Evolutionary conservation across 495 filamentous ascomycete genomes (phyloP), one percentile per base, ranked within the genome.

Genomic region (Copromyces sp.): DNA sequence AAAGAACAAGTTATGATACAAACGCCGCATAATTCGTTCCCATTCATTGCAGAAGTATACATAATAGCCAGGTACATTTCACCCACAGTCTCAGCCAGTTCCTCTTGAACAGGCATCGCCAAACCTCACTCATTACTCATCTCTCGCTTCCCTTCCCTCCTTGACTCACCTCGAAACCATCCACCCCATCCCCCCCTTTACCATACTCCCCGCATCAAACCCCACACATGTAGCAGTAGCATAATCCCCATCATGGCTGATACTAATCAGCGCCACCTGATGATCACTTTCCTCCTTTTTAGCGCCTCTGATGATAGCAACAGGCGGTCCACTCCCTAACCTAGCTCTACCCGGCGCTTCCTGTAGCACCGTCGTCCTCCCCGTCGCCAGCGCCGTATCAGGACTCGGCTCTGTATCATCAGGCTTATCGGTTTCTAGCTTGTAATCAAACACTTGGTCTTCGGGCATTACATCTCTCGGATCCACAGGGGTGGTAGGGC

Each of bases 221-320:
- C 76, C 79, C 11, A 80, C 59, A 40, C 81, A 83, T 24, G 73
- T 71, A 9, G 80, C 81, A 20, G 77, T 76, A 2, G 82, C 79
- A 65, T 80, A 83, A 3, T 78, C 77, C 4, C 76, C 77, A 53
- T 83, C 82, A 53, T 83, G 82, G 38, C 78, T 80, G 42, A 83
- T 83, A 45, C 81, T 83, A 3, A 83, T 44, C 53, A 68, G 69
- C 17, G 74, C 81, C 68, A 75, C 69, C 69, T 75, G 75, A 14
- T 76, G 68, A 4, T 3, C 6, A 11, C 9, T 32, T 0, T 9
- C 71, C 5, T 41, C 68, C 9, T 68, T 69, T 41, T 29, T 20
- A 45, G 14, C 32, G 1, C 53, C 53, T 12, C 53, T 75, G 20
- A 81, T 77, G 11, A 81, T 12, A n/a, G 76, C 80, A 5, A 81